phyloP scores from a whole-genome alignment of 176 grass and related monocot genomes.

The Carex myosuroides region DNA sequence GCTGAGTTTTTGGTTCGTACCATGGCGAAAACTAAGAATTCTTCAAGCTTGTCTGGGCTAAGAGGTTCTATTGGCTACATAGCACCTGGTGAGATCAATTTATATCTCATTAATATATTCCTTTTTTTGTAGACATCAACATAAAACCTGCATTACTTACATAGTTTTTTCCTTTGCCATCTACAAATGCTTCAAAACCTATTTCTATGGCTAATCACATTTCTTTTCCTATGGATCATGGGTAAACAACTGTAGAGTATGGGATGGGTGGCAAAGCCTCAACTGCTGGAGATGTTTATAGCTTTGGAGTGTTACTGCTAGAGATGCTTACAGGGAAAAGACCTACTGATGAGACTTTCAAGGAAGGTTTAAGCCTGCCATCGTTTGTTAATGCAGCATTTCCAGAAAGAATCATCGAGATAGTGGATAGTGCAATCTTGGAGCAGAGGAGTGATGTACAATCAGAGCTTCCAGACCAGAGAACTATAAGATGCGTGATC shows the following conservation, averaged over 20 bases:
- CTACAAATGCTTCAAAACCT: background rate
- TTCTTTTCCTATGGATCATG: background rate
- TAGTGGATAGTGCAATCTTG: constrained; percentile 6
- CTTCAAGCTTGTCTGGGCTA: constrained; percentile 10
- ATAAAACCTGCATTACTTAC: background rate
- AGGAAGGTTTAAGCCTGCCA: constrained; percentile 8
- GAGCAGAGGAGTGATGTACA: background rate
- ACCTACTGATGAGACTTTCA: constrained; percentile 18
- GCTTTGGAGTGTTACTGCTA: constrained; percentile 11
- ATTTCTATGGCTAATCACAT: background rate
- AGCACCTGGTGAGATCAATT: constrained; percentile 37
- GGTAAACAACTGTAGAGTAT: constrained; percentile 21
- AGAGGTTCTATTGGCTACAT: constrained; percentile 50
- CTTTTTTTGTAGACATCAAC: background rate
- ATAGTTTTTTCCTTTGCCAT: constrained; percentile 19
- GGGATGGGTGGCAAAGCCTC: constrained; percentile 18
- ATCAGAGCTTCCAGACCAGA: background rate
- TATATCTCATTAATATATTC: constrained; percentile 24
- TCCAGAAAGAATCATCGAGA: constrained; percentile 4
- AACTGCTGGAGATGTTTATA: constrained; percentile 23
- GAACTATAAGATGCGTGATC: constrained; percentile 8
- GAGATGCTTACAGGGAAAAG: constrained; percentile 15
- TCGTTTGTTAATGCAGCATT: constrained; percentile 7
- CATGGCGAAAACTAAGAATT: background rate
- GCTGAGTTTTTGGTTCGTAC: constrained; percentile 23